Evolutionary conservation across 768 basidiomycete genomes (phyloP), one percentile per base, ranked within the genome.

Genomic region (Macrocybe gigantea): DNA sequence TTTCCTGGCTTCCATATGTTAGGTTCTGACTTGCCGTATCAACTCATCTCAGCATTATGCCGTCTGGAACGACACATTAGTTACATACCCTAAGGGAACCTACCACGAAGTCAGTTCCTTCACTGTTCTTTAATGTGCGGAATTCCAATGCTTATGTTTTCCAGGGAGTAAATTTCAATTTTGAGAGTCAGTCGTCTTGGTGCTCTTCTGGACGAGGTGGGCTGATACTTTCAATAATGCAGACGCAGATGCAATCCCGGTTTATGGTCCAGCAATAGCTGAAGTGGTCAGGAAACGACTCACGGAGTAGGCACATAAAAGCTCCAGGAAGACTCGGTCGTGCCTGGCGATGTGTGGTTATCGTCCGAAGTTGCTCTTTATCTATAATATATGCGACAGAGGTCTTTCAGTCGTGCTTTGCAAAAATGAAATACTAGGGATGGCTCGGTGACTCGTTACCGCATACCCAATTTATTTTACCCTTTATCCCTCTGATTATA

Each of bases 21-120:
- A 30, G 42, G 22, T 22, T 4, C 32, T 44, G 42, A 44, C 42
- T 13, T 8, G 30, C 31, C 53, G 22, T 22, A 22, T 30, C 48
- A 12, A 6, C n/a, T 30, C 3, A 8, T 37, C 9, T 9, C 69
- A 68, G 55, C 79, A 89, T 59, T 85, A 81, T 51, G 82, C 75
- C 0, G 68, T 88, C 15, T 83, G 84, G 83, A 83, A 86, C 52
- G 79, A 84, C 60, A 77, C 78, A 59, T 71, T 64, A 53, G 66
- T 73, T n/a, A 66, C 67, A 3, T 68, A 59, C 42, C 49, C 60
- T 4, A 55, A 53, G 13, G 65, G 64, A 12, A 49, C 52, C 38
- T 63, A 58, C 47, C 64, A 67, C 43, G 46, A 66, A 45, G 66
- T 64, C 40, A 32, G 52, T 32, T 5, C 22, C 12, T 22, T 14